Percentiles rank a stretch among this genome's conserved stretches.
These are phyloP conservation scores for Candida neerlandica DNA, from an alignment of 1,139 yeast genomes.

Conservation along the genomic window DNA sequence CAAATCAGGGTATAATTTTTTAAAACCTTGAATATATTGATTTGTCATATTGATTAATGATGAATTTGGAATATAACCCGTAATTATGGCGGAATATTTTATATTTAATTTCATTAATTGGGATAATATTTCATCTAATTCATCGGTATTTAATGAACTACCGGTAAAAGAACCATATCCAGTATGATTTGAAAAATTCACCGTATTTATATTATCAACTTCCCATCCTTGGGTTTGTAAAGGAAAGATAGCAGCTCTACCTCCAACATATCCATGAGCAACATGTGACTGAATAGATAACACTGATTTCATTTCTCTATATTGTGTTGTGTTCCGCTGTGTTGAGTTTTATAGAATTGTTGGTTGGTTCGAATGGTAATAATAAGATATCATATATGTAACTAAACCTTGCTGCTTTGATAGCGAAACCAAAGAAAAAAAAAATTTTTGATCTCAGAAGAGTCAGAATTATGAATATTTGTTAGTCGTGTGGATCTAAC, in stretches of 20 bases:
- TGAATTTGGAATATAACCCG: slow-evolving; percentile 42
- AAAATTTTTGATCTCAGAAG: no score
- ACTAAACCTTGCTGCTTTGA: no score
- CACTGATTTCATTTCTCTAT: slow-evolving; percentile 21
- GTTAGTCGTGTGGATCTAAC: not conserved
- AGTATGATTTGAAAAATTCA: slow-evolving; percentile 48
- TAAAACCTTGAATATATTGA: slow-evolving; percentile 18
- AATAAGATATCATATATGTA: no score
- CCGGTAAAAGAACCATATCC: slow-evolving; percentile 48
- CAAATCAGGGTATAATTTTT: slow-evolving; percentile 20
- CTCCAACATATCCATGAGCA: slow-evolving; percentile 50
- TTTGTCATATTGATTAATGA: slow-evolving; percentile 27
- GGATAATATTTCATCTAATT: slow-evolving; percentile 13
- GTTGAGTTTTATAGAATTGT: no score
- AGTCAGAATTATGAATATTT: no score
- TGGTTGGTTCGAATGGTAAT: no score
- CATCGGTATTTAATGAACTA: slow-evolving; percentile 15
- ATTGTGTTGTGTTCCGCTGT: no score
- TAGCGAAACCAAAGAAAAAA: not conserved
- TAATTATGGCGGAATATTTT: slow-evolving; percentile 30
- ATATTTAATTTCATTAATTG: slow-evolving; percentile 17
- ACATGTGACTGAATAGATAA: slow-evolving; percentile 49
- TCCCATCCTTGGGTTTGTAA: slow-evolving; percentile 49
- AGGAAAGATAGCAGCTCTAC: slow-evolving; percentile 45
- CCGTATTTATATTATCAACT: slow-evolving; percentile 46